phyloP scores from a whole-genome alignment of 352 stramenopile species.

The Pythium vanterpoolii region DNA sequence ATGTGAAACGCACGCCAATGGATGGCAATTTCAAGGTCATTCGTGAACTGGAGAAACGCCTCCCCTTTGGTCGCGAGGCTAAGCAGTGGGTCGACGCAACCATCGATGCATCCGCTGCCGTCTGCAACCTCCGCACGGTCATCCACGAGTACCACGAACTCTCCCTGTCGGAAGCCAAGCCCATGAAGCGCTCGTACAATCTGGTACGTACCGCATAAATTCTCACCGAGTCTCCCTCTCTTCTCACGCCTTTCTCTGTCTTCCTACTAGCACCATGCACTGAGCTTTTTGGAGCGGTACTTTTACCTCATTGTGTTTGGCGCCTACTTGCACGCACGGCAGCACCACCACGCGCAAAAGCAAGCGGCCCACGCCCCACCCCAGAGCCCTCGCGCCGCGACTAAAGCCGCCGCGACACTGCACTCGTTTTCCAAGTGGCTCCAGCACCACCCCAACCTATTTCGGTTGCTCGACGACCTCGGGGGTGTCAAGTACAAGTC shows the following conservation, averaged over 20 bases:
- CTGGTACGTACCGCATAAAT: conserved; percentile 30
- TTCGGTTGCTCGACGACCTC: conserved; percentile 71
- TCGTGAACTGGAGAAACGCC: conserved; percentile 50
- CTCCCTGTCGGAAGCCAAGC: conserved; percentile 73
- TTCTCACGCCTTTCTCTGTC: too few relatives aligned
- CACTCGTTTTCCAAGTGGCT: conserved; percentile 83
- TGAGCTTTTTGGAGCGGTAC: conserved; percentile 86
- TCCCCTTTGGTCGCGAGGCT: conserved; percentile 46
- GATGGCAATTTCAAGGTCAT: conserved; percentile 71
- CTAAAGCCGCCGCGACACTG: conserved; percentile 18
- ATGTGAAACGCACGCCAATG: neutral
- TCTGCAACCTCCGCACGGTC: conserved; percentile 79
- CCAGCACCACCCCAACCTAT: conserved; percentile 66
- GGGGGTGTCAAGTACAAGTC: conserved; percentile 80
- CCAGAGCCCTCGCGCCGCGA: conserved; percentile 3
- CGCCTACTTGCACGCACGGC: conserved; percentile 59
- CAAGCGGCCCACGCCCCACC: conserved; percentile 15
- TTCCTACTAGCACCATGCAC: conserved; percentile 57
- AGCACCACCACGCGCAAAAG: conserved; percentile 14
- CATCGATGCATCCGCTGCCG: conserved; percentile 63
- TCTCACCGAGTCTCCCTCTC: neutral
- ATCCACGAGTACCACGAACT: conserved; percentile 79
- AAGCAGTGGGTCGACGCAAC: conserved; percentile 74
- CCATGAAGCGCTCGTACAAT: conserved; percentile 75
- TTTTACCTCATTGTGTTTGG: conserved; percentile 89